These are phyloP conservation scores for Ophiostoma australiae DNA, from an alignment of 2,329 filamentous ascomycete genomes.

Conservation along the genomic window DNA sequence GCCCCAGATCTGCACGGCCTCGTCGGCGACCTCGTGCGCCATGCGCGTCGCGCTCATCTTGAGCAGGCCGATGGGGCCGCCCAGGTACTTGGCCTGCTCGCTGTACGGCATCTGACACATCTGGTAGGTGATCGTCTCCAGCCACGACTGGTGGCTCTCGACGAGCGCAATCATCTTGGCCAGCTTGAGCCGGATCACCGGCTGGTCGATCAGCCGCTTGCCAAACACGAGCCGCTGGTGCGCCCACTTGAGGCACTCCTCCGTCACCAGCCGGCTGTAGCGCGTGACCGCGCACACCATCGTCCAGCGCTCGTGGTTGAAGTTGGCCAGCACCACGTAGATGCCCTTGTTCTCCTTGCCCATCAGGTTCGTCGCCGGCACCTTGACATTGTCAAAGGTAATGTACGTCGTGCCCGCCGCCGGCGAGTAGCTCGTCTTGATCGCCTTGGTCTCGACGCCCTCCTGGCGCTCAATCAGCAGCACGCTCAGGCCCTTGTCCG, in stretches of 20 bases:
- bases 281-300: slow-evolving; percentile 65
- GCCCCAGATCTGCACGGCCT: slow-evolving; percentile 80
- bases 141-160: slow-evolving; percentile 80
- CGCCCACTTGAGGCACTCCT: slow-evolving; percentile 83
- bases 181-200: slow-evolving; percentile 78
- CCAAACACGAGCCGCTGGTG: slow-evolving; percentile 82
- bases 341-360: slow-evolving; percentile 84
- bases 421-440: slow-evolving; percentile 78
- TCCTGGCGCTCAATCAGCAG: slow-evolving; percentile 69
- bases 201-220: slow-evolving; percentile 76
- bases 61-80: slow-evolving; percentile 74
- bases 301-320: slow-evolving; percentile 81
- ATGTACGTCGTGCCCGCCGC: slow-evolving; percentile 74
- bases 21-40: slow-evolving; percentile 78
- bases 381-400: slow-evolving; percentile 81
- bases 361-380: slow-evolving; percentile 70
- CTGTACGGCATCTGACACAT: slow-evolving; percentile 82
- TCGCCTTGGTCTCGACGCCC: slow-evolving; percentile 68
- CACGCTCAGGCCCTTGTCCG: slow-evolving; percentile 72
- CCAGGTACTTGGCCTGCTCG: slow-evolving; percentile 68
- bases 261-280: slow-evolving; percentile 62
- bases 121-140: slow-evolving; percentile 79
- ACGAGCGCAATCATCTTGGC: slow-evolving; percentile 81
- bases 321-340: slow-evolving; percentile 77
- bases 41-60: slow-evolving; percentile 74